Conservation (phyloP, 2,329 filamentous ascomycete species). For the Pseudogymnoascus sp. region DNA sequence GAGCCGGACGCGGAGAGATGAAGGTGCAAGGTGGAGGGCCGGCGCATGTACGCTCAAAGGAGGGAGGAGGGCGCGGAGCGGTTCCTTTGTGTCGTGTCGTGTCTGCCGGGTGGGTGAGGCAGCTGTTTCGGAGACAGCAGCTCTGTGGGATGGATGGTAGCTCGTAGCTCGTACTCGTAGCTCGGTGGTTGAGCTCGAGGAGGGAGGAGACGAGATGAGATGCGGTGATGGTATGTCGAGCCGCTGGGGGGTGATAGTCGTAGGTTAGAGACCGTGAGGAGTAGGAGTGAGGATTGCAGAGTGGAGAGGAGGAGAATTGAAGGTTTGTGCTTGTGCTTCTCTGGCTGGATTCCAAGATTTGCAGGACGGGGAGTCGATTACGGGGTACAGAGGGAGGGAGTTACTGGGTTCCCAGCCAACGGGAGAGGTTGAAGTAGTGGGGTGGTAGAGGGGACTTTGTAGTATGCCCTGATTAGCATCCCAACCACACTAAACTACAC, state of each 20-base stretch:
- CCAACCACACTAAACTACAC: too few species aligned
- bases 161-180: not conserved
- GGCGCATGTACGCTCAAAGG: not conserved
- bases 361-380: not conserved
- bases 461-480: too few species aligned
- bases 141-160: not conserved
- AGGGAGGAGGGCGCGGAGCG: not conserved
- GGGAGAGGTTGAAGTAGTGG: not conserved
- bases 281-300: not conserved
- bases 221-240: not conserved
- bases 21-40: not conserved
- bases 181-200: not conserved
- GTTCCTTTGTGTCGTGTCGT: not conserved
- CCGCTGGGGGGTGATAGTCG: not conserved
- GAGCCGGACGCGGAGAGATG: not conserved
- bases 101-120: not conserved
- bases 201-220: not conserved
- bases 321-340: not conserved
- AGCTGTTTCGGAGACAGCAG: slow-evolving; percentile 2
- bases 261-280: not conserved
- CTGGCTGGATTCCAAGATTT: slow-evolving; percentile 7
- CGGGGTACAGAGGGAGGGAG: not conserved
- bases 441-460: not conserved
- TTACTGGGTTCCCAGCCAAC: not conserved
- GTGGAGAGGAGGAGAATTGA: not conserved